Conservation (phyloP, 768 basidiomycete species). For the Lyophyllum shimeji region DNA sequence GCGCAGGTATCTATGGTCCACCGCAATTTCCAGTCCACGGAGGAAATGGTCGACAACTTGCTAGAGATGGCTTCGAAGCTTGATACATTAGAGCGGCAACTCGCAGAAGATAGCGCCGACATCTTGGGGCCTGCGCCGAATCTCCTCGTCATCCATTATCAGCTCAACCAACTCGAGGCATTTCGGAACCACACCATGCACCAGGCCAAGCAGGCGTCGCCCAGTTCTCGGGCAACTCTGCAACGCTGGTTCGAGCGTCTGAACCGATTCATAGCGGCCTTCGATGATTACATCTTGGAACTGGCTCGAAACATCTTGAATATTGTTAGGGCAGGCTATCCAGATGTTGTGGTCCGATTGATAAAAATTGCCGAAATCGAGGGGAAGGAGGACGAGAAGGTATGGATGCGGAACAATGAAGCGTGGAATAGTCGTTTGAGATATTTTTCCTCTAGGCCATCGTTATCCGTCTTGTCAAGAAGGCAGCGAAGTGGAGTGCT, state of each 20-base stretch:
- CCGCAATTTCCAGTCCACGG: slow-evolving; percentile 90
- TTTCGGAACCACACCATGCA: slow-evolving; percentile 96
- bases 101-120: slow-evolving; percentile 70
- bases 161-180: slow-evolving; percentile 86
- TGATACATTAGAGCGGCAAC: slow-evolving; percentile 73
- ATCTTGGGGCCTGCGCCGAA: slow-evolving; percentile 88
- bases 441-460: slow-evolving; percentile 61
- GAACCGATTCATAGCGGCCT: slow-evolving; percentile 74
- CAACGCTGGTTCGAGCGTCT: slow-evolving; percentile 84
- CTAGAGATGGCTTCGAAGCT: slow-evolving; percentile 90
- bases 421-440: not conserved
- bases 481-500: slow-evolving; percentile 88
- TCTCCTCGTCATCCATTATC: slow-evolving; percentile 87
- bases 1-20: slow-evolving; percentile 93
- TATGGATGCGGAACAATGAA: slow-evolving; percentile 24
- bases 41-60: slow-evolving; percentile 93
- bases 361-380: slow-evolving; percentile 94
- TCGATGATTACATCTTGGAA: slow-evolving; percentile 82
- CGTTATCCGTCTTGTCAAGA: slow-evolving; percentile 91
- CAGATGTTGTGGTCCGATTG: slow-evolving; percentile 87
- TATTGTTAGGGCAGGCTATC: slow-evolving; percentile 76
- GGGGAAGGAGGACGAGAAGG: slow-evolving; percentile 93
- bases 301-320: slow-evolving; percentile 76
- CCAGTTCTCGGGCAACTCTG: slow-evolving; percentile 65
- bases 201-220: slow-evolving; percentile 82